Base-by-base conservation (phyloP, 805 yeast species). In the Sugiyamaella floridensis region DNA sequence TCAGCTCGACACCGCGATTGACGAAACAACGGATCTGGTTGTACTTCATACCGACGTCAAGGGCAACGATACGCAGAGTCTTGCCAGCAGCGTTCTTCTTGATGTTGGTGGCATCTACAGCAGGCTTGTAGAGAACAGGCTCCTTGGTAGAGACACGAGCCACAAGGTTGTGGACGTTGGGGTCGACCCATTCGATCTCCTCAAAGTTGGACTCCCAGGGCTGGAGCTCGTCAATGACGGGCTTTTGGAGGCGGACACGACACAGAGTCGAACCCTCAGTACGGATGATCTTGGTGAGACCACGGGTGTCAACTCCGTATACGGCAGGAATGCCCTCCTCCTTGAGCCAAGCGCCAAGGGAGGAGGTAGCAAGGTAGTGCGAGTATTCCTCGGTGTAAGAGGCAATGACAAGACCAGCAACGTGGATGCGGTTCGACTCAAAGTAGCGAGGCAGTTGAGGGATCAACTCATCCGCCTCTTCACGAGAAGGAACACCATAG, bases 21-120 rank as follows among this genome's bases (percentile, higher is more conserved):
- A 93, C 89, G 60, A 93, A 92, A 71, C 99, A 93, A 71, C 99
- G 85, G 66, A 93, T 88, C 76, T 93, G 99, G 74, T 93, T 93
- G 76, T 77, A 92, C 74, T 93, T 93, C 88, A 93, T 87, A 79
- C 99, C 99, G 53, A 90, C 97, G 72, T 93, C 99, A 58, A 93
- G 76, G 19, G 97, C 96, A 40, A 93, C 71, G 58, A 93, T 86
- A 70, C 93, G 83, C 59, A 92, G 71, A 44, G 82, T 75, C 65
- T 85, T 82, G 49, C 97, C 97, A 67, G 84, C 76, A 61, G 83
- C 78, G 18, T 28, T 14, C 60, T 87, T 82, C 64, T 74, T 78
- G 62, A 69, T 64, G 28, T 80, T 71, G 37, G 70, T 69, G 43
- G 74, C 74, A 22, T 22, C 6, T 14, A 77, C 66, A 54, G 81